Conservation (phyloP, 148 eudicot genomes). For the Rhododendron simsii region DNA sequence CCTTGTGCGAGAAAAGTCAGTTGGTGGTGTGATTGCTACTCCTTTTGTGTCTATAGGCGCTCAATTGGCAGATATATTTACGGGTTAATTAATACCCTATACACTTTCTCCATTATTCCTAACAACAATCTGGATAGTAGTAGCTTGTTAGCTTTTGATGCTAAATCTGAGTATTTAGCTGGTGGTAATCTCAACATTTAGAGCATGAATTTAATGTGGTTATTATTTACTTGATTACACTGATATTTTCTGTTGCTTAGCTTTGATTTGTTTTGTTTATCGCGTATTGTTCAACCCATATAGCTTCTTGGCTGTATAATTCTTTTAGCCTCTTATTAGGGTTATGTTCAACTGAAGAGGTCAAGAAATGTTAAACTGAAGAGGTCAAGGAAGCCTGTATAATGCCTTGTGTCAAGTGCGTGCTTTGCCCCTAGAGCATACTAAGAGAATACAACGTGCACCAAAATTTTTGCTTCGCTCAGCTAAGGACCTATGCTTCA, state of each 20-base stretch:
- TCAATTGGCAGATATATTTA: too few species aligned
- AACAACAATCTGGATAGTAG: neutral
- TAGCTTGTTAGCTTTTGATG: neutral
- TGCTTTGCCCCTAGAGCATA: neutral
- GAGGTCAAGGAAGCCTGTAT: neutral
- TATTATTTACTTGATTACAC: neutral
- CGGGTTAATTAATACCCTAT: too few species aligned
- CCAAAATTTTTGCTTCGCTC: neutral
- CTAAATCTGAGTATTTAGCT: neutral
- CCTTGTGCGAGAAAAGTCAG: too few species aligned
- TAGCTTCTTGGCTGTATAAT: neutral
- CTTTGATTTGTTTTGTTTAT: neutral
- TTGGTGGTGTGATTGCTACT: too few species aligned
- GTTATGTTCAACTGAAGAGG: neutral
- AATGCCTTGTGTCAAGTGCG: neutral
- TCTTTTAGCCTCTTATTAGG: slow-evolving; percentile 3
- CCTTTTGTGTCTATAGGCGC: too few species aligned
- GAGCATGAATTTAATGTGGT: neutral
- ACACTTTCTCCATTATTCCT: too few species aligned
- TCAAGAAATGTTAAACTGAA: too few species aligned
- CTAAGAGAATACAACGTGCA: neutral
- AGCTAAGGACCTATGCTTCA: neutral
- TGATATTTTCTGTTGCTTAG: neutral
- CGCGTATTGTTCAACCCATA: neutral
- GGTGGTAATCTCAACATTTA: neutral